Evolutionary conservation across 2,329 filamentous ascomycete species (phyloP), one percentile per base, ranked within the genome.

Genomic region (Sporothrix inflata): DNA sequence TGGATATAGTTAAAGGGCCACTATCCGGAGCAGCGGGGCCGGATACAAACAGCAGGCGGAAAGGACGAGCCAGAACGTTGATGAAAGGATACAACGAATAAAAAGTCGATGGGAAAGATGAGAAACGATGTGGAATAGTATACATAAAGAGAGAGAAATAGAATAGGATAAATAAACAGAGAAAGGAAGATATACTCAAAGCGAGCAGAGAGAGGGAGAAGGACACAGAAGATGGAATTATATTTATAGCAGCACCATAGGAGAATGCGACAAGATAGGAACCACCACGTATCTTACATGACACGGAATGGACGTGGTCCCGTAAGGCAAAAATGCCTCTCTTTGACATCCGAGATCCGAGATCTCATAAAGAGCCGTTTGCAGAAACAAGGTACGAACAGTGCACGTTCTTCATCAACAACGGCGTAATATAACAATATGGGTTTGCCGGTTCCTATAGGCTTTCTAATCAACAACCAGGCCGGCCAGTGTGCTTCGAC

Each of bases 1-100:
- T 61, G 24, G 5, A 61, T 61, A 61, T 40, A 40, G 19, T 61
- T 40, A 19, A 21, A 61, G 57, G 34, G 34, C 9, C 57, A 61
- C 57, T 40, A 24, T 61, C 57, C 30, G 55, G 55, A 60, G 55
- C 30, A 60, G 55, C 55, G 30, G 55, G 30, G 57, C 57, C 57
- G 57, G n/a, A 14, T 12, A 12, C 55, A 38, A 60, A 30, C 24
- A 12, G 38, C 16, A 38, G 11, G 57, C 57, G 30, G 30, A 40
- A n/a, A 61, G 19, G 34, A 38, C 57, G 19, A n/a, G 16, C 19
- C 16, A 40, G 1, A 4, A 7, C 34, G 34, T 21, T 40, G 24
- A 55, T 24, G 53, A 16, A 16, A 61, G 30, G 34, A 1, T 30
- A 61, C 19, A 21, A 21, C 5, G 19, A 40, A n/a, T 61, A 19